Evolutionary conservation across 352 stramenopile species (phyloP), one percentile per base, ranked within the genome.

Genomic region (Phytophthora sojae): DNA sequence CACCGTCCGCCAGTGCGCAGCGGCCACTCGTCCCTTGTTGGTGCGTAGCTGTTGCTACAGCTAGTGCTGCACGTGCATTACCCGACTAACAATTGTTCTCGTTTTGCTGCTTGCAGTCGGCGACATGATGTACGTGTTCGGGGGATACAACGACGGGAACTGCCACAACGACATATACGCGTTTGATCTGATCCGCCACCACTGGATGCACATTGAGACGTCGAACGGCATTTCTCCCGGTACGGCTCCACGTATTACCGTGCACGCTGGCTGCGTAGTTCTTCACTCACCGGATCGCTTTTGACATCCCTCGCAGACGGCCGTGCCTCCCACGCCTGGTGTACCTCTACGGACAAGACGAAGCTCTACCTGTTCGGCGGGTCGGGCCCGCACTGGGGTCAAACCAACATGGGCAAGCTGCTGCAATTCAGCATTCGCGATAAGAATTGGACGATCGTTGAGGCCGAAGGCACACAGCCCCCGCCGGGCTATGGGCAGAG

Each of bases 341-440:
- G 88, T 50, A 78, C 72, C 5, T 94, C 88, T 2, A 83, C 80
- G 15, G 88, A 95, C 64, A 75, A 91, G 62, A 89, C 82, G 2
- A 93, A 93, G 54, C 70, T 95, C 19, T 95, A 93, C 59, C 63
- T 94, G 2, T 95, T 93, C 45, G 88, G 88, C 45, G 88, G 88
- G 30, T 93, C 86, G 2, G 86, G 88, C 0, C 88, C 88, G 29
- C 88, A 94, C 67, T 95, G 88, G 88, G 88, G 88, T 9, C 88
- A 95, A 63, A 95, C 86, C 7, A 95, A 95, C 73, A 95, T 95
- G 88, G 86, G 88, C 57, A 95, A 95, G 64, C 67, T 95, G 58
- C 77, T 94, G 29, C 83, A 94, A 57, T 95, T 92, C 69, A 85
- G 75, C 53, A 91, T 95, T 67, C 76, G 70, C 19, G 80, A 91